Evolutionary conservation across 805 yeast species (phyloP).

Genomic region (Saturnispora halmiae): DNA sequence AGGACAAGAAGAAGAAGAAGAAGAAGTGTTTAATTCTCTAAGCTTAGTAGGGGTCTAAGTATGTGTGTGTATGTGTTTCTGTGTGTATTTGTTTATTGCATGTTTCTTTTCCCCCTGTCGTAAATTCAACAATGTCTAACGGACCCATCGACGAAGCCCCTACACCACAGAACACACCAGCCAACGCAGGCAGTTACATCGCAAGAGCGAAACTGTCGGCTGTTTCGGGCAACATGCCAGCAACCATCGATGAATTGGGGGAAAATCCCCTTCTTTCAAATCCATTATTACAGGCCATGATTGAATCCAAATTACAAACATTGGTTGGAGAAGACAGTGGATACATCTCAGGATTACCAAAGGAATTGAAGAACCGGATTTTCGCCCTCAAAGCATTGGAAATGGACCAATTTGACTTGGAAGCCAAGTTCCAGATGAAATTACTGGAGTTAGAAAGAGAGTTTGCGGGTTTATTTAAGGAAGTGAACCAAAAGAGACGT

Average conservation of each 20-base stretch:
- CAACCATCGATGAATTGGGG: slow-evolving; percentile 68
- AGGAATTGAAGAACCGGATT: slow-evolving; percentile 63
- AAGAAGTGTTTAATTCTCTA: slow-evolving; percentile 67
- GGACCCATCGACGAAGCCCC: slow-evolving; percentile 52
- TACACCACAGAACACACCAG: slow-evolving; percentile 97
- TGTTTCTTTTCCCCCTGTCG: background rate
- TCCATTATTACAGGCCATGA: slow-evolving; percentile 77
- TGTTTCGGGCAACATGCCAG: slow-evolving; percentile 49
- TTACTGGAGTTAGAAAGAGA: slow-evolving; percentile 78
- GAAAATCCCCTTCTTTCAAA: slow-evolving; percentile 41
- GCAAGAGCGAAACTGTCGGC: no score
- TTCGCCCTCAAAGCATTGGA: slow-evolving; percentile 78
- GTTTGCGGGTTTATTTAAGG: slow-evolving; percentile 62
- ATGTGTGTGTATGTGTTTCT: background rate
- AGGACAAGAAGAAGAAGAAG: slow-evolving; percentile 51
- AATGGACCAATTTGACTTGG: slow-evolving; percentile 68
- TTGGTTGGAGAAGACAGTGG: slow-evolving; percentile 84
- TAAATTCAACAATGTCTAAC: background rate
- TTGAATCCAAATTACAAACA: slow-evolving; percentile 79
- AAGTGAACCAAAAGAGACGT: slow-evolving; percentile 66
- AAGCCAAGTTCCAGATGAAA: slow-evolving; percentile 86
- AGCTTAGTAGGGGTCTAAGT: background rate
- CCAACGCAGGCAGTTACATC: slow-evolving; percentile 69
- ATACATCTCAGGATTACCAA: slow-evolving; percentile 70
- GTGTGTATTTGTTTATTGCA: background rate